Base-by-base conservation (phyloP, 1,139 yeast species). In the Yamadazyma atmosphaerica region DNA sequence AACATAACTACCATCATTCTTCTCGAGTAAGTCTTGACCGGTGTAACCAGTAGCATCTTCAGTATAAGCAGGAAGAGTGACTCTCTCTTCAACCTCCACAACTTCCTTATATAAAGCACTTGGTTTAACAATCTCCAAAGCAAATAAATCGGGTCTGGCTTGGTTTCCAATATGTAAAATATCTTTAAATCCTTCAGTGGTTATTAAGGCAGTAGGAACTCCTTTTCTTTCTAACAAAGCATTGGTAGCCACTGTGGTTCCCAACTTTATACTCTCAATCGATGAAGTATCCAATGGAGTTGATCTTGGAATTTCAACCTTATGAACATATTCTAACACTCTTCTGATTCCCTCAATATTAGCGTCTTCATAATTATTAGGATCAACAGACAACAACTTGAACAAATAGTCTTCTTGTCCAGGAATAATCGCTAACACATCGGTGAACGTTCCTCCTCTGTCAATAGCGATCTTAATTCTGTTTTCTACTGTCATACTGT, bases 201-300 rank as follows among this genome's bases (percentile, higher is more conserved):
- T 79, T 3, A 81, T 49, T 39, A 81, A 64, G 2, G 85, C 87
- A 41, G 81, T 78, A 10, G 78, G 59, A 37, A 79, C 82, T 36
- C 87, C 87, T 49, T 81, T 80, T 41, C 87, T 68, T 49, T 81
- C 87, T 39, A 81, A 62, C 17, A 85, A 65, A 3, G 92, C 89
- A 54, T 79, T 79, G 1, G 92, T 85, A 1, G 94, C 94, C 13
- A 85, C 85, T 0, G 94, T 85, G 2, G 94, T 85, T 11, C 94
- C 94, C 78, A 85, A 77, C 43, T 89, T 68, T 31, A 85, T 75
- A 36, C 80, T 72, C 63, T 49, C 44, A 13, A 61, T 54, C 32
- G 61, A 61, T 16, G 68, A 51, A 16, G 68, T 67, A 28, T 54
- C 60, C 16, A 53, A 44, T 14, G 42, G 46, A 9, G 32, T 34